Percentiles rank a stretch among this genome's conserved stretches.
phyloP scores from a whole-genome alignment of 352 stramenopile genomes.

The Globisporangium paddicum region DNA sequence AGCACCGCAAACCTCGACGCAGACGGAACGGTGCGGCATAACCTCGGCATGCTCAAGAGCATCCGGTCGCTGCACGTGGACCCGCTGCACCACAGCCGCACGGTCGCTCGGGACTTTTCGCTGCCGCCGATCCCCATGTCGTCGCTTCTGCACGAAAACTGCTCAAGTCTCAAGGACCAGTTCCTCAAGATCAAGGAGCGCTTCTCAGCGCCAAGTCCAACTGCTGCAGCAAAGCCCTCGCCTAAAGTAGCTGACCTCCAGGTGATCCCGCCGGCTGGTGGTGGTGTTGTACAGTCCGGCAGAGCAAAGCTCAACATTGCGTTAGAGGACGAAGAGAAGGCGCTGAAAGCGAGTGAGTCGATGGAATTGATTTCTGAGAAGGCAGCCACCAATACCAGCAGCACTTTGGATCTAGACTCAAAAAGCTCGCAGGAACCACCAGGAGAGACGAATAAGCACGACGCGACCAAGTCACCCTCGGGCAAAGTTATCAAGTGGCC shows the following conservation, averaged over 20 bases:
- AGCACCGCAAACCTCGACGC: not conserved
- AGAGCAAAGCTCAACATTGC: not conserved
- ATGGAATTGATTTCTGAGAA: not conserved
- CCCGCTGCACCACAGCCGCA: slow-evolving; percentile 22
- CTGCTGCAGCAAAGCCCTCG: slow-evolving; percentile 17
- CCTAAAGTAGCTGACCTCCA: not conserved
- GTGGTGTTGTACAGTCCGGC: not conserved
- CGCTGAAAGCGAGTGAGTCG: not conserved
- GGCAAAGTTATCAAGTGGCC: slow-evolving; percentile 28
- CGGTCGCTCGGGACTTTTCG: slow-evolving; percentile 57
- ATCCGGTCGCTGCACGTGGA: slow-evolving; percentile 24
- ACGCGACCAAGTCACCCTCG: slow-evolving; percentile 15
- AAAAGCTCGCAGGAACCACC: not conserved
- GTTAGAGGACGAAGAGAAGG: not conserved
- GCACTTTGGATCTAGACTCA: not conserved
- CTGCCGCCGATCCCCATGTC: slow-evolving; percentile 36
- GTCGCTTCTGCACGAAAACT: slow-evolving; percentile 49
- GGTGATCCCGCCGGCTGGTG: not conserved
- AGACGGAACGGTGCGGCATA: slow-evolving; percentile 3
- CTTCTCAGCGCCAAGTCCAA: slow-evolving; percentile 31
- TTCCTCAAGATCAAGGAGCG: slow-evolving; percentile 79
- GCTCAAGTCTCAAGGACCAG: slow-evolving; percentile 72
- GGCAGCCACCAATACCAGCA: not conserved
- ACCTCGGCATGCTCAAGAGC: slow-evolving; percentile 22
- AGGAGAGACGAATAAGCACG: slow-evolving; percentile 16